A percentile compares a stretch with the other conserved stretches of the same genome.
Evolutionary conservation across 2,329 filamentous ascomycete species (phyloP).

Genomic region (Davidsoniella australis): DNA sequence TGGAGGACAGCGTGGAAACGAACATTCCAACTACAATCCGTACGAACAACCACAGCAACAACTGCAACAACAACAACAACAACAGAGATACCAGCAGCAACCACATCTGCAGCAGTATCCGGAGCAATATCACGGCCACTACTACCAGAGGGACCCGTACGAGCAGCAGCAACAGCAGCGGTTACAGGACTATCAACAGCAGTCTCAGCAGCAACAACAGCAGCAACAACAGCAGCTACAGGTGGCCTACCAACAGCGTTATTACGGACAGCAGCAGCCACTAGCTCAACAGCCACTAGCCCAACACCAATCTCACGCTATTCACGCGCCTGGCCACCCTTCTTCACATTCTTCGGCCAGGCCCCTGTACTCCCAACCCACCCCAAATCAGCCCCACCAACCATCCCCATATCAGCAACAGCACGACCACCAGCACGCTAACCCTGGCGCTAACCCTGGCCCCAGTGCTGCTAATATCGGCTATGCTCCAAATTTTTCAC

Average conservation of each 20-base stretch:
- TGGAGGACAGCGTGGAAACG: neutral
- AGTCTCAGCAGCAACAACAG: slow-evolving; percentile 15
- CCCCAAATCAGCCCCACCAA: slow-evolving; percentile 4
- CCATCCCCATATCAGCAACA: neutral
- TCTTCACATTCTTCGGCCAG: slow-evolving; percentile 7
- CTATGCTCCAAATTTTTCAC: slow-evolving; percentile 2
- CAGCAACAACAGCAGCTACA: slow-evolving; percentile 15
- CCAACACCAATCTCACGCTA: slow-evolving; percentile 1
- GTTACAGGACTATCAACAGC: slow-evolving; percentile 14
- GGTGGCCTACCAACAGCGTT: slow-evolving; percentile 14
- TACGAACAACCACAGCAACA: slow-evolving; percentile 1
- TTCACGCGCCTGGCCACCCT: slow-evolving; percentile 1
- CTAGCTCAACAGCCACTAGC: neutral
- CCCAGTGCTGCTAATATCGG: neutral
- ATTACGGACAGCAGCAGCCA: slow-evolving; percentile 15
- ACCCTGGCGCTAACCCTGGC: neutral
- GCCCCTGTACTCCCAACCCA: slow-evolving; percentile 11
- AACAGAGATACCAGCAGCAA: neutral
- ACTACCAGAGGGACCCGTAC: neutral
- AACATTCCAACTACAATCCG: neutral
- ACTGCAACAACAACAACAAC: neutral
- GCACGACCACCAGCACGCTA: neutral
- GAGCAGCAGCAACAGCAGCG: slow-evolving; percentile 13
- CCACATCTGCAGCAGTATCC: slow-evolving; percentile 1
- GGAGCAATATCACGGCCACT: neutral